A percentile compares a stretch with the other conserved stretches of the same genome.
Evolutionary conservation across 805 yeast species (phyloP).

Genomic region (Sungouiella thailandica): DNA sequence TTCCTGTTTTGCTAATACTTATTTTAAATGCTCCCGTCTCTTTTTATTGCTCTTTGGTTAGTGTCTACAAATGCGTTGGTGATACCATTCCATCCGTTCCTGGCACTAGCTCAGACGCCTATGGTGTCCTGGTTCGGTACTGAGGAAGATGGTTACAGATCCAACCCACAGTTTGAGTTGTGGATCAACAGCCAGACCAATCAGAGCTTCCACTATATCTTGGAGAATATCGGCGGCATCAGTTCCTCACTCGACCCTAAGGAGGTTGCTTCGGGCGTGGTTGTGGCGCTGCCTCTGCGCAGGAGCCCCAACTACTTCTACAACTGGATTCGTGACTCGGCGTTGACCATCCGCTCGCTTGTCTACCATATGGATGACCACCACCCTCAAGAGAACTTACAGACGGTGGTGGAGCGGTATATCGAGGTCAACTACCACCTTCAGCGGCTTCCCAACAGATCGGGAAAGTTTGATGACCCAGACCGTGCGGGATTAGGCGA

Average conservation of each 20-base stretch:
- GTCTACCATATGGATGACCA: constrained; percentile 49
- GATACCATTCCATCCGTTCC: neutral
- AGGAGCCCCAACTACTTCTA: constrained; percentile 72
- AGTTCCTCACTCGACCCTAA: constrained; percentile 22
- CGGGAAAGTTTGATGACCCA: constrained; percentile 51
- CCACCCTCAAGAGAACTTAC: constrained; percentile 1
- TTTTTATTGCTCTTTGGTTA: neutral
- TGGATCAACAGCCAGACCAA: constrained; percentile 47
- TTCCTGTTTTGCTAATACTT: no score
- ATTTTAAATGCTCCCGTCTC: no score
- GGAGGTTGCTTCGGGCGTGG: constrained; percentile 58
- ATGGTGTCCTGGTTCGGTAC: constrained; percentile 1
- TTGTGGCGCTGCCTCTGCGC: constrained; percentile 81
- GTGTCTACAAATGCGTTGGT: neutral
- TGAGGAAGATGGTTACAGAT: constrained; percentile 1
- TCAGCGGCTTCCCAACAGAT: constrained; percentile 64
- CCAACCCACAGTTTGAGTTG: constrained; percentile 7
- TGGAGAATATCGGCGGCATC: constrained; percentile 54
- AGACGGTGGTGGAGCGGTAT: constrained; percentile 49
- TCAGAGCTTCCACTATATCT: constrained; percentile 40
- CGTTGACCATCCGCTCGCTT: constrained; percentile 67
- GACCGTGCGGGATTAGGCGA: constrained; percentile 68
- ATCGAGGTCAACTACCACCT: constrained; percentile 52
- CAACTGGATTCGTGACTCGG: constrained; percentile 91
- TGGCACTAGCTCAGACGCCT: neutral